Evolutionary conservation across 2,329 filamentous ascomycete species (phyloP), one percentile per base, ranked within the genome.

Genomic region (Pochonia chlamydosporia): DNA sequence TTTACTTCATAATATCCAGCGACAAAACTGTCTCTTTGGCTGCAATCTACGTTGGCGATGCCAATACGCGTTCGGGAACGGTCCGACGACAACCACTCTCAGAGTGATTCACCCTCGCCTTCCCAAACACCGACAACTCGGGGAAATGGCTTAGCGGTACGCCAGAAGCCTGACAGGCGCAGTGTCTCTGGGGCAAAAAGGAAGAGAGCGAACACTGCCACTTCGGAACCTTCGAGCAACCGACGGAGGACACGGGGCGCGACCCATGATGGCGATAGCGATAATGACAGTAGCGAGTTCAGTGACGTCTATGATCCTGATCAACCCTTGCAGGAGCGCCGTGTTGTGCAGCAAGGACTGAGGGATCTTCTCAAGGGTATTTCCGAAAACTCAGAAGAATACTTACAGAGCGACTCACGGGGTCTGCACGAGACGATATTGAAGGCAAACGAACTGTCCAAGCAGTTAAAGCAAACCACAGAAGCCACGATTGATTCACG

Each of bases 401-500:
- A 82, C 50, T 67, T 95, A 21, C 76, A 82, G 54, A 73, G 76
- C 1, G 79, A 81, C 31, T 87, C 84, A 8, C 71, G 75, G 21
- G 81, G 82, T 2, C 71, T 96, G 14, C 71, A 78, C 49, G 73
- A 85, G 9, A 81, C 82, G 1, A 71, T 97, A 21, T 64, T 78
- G 21, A 76, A 78, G 53, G 84, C 86, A 14, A 84, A 93, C 56
- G 65, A 74, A 30, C 68, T 84, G 13, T 83, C 85, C 51, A 73
- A 74, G 47, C 74, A 81, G 55, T 85, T 95, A 50, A 88, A 86
- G 58, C 91, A 96, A 69, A 96, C 93, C 1, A 82, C 84, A 2
- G 93, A 97, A 63, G 93, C 93, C 1, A 88, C 87, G 1, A 84
- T 95, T 51, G 93, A 99, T 63, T 90, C 92, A 0, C 82, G 87